Conservation (phyloP, 2,329 filamentous ascomycete species). For the Sporothrix pallida region DNA sequence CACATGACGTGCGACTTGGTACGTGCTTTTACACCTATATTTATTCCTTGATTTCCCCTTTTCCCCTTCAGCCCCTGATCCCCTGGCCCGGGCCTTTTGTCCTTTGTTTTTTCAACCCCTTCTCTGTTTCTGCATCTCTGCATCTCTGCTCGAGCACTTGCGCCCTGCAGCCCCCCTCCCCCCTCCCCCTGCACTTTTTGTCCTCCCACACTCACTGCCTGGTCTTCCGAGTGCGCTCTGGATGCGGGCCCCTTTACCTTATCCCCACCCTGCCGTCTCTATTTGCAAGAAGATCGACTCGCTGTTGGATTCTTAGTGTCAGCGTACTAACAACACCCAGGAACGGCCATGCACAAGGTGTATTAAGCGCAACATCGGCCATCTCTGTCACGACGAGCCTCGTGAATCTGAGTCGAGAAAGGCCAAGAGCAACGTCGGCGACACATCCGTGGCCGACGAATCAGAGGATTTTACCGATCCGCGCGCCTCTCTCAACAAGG, state of each 20-base stretch:
- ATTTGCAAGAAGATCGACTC: background rate
- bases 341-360: constrained; percentile 96
- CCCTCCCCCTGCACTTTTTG: constrained; percentile 28
- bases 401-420: constrained; percentile 84
- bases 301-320: constrained; percentile 30
- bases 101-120: too few species aligned
- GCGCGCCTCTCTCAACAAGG: constrained; percentile 62
- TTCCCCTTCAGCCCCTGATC: background rate
- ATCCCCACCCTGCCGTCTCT: background rate
- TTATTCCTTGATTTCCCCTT: background rate
- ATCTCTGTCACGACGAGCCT: constrained; percentile 97
- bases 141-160: constrained; percentile 21
- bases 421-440: constrained; percentile 68
- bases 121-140: background rate
- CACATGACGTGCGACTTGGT: constrained; percentile 94
- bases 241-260: constrained; percentile 41
- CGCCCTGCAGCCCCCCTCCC: constrained; percentile 12
- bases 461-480: constrained; percentile 61
- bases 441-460: constrained; percentile 64
- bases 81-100: constrained; percentile 4
- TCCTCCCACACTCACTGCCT: constrained; percentile 35
- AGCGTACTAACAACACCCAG: constrained; percentile 52
- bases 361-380: constrained; percentile 97
- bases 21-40: constrained; percentile 53
- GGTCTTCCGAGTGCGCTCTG: background rate